Evolutionary conservation across 2,329 filamentous ascomycete genomes (phyloP).

Genomic region (Aspergillus chevalieri): DNA sequence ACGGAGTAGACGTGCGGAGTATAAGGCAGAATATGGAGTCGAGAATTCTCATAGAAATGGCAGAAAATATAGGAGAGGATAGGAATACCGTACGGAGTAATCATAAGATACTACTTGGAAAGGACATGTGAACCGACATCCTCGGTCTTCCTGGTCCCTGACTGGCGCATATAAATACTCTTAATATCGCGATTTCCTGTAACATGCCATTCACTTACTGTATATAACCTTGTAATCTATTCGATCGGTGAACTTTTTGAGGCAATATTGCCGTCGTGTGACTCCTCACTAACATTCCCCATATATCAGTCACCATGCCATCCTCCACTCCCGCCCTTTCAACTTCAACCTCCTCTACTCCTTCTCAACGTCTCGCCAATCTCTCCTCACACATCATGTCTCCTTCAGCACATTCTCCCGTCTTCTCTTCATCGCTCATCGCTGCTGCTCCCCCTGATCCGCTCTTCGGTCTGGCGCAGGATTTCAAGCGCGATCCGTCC

Average conservation of each 20-base stretch:
- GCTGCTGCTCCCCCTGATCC: slow-evolving; percentile 91
- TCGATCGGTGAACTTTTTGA: neutral
- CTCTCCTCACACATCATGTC: slow-evolving; percentile 59
- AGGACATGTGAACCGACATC: neutral
- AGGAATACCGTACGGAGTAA: neutral
- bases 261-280: neutral
- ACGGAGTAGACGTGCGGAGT: neutral
- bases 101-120: neutral
- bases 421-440: slow-evolving; percentile 69
- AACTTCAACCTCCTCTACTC: slow-evolving; percentile 10
- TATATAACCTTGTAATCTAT: too few relatives aligned
- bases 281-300: neutral
- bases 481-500: slow-evolving; percentile 71
- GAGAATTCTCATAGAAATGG: neutral
- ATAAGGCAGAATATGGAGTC: too few relatives aligned
- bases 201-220: too few relatives aligned
- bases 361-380: slow-evolving; percentile 26
- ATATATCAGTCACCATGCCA: neutral
- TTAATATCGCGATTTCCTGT: neutral
- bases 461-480: slow-evolving; percentile 86
- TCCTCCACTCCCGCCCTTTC: slow-evolving; percentile 4
- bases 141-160: neutral
- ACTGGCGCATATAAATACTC: neutral
- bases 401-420: slow-evolving; percentile 56
- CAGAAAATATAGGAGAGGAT: neutral